These are phyloP conservation scores for Mentha longifolia DNA, from an alignment of 257 asterid genomes.

Conservation along the genomic window DNA sequence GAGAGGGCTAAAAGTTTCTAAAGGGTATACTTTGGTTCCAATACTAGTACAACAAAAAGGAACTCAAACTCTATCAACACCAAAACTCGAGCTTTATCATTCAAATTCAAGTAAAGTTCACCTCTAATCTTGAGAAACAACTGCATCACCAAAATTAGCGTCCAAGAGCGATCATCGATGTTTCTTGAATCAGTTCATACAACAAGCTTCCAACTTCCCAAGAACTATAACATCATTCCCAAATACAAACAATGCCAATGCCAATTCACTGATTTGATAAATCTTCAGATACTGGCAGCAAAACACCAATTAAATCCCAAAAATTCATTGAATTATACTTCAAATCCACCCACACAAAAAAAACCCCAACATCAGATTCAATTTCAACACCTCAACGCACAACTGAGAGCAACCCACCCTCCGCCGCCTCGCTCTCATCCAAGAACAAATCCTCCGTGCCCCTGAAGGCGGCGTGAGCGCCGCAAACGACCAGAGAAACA, in stretches of 20 bases:
- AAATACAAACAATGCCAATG: slow-evolving; percentile 6
- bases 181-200: neutral
- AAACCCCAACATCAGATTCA: slow-evolving; percentile 5
- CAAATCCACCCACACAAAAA: neutral
- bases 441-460: slow-evolving; percentile 75
- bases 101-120: neutral
- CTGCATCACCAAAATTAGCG: neutral
- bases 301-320: neutral
- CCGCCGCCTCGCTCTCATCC: slow-evolving; percentile 76
- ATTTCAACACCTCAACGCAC: slow-evolving; percentile 44
- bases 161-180: neutral
- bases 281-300: neutral
- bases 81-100: neutral
- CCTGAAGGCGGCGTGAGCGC: slow-evolving; percentile 64
- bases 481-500: slow-evolving; percentile 54
- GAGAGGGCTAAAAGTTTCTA: neutral
- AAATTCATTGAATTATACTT: neutral
- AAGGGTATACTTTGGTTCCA: neutral
- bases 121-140: slow-evolving; percentile 17
- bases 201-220: slow-evolving; percentile 4
- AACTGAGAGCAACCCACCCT: slow-evolving; percentile 75
- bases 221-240: neutral
- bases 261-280: slow-evolving; percentile 1
- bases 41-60: slow-evolving; percentile 7
- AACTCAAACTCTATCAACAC: neutral